Conservation (phyloP, 2,329 filamentous ascomycete species). For the Calonectria fujianensis region DNA sequence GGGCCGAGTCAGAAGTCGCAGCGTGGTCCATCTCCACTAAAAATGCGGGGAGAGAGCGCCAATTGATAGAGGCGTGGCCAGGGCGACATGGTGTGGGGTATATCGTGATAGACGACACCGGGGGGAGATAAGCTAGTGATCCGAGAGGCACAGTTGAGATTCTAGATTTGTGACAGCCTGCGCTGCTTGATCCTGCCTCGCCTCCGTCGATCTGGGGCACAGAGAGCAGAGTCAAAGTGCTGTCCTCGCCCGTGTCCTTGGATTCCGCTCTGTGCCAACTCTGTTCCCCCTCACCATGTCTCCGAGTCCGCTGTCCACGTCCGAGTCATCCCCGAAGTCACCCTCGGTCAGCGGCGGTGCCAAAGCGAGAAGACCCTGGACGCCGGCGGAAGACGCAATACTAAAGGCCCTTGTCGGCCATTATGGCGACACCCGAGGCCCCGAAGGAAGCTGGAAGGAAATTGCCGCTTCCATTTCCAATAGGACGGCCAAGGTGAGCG, state of each 20-base stretch:
- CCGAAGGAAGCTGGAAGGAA: slow-evolving; percentile 56
- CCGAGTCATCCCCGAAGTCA: slow-evolving; percentile 51
- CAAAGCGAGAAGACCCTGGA: slow-evolving; percentile 54
- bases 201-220: background rate
- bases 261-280: background rate
- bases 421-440: slow-evolving; percentile 53
- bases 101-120: background rate
- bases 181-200: background rate
- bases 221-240: background rate
- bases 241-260: background rate
- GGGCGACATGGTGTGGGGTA: background rate
- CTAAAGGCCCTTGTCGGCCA: slow-evolving; percentile 54
- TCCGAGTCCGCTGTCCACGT: slow-evolving; percentile 49
- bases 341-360: slow-evolving; percentile 45
- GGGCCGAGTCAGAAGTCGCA: slow-evolving; percentile 25
- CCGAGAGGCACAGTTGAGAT: background rate
- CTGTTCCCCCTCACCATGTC: background rate
- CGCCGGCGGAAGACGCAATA: slow-evolving; percentile 52
- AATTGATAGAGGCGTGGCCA: slow-evolving; percentile 7
- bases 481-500: slow-evolving; percentile 55
- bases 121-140: slow-evolving; percentile 23
- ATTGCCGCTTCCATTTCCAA: slow-evolving; percentile 52
- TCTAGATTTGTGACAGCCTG: background rate
- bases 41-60: slow-evolving; percentile 22
- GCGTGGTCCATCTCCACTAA: slow-evolving; percentile 3